Base-by-base conservation (phyloP, 2,329 filamentous ascomycete genomes). In the Penicillium palitans region DNA sequence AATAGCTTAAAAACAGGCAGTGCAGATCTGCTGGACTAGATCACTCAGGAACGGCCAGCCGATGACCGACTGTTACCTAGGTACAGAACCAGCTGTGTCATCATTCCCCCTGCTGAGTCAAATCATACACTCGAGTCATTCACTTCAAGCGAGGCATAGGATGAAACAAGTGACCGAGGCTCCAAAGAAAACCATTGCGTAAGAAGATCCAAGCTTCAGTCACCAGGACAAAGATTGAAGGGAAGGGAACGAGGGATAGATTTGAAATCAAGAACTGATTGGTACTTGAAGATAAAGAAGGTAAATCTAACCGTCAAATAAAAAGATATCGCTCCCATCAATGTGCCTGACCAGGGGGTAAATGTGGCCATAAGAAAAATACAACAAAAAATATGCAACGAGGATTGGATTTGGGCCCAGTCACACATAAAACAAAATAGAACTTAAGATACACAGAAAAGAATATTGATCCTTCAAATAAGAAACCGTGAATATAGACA, bases 391-490 rank as follows among this genome's bases (percentile, higher is more conserved):
- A 63, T 17, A 66, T 64, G 62, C 67, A 66, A 68, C 64, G 61
- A 64, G 63, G 60, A 64, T 59, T 65, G 61, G 62, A 64, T 62
- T 63, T 62, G 62, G 47, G 46, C 63, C 62, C 67, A 64, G 64
- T 63, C 67, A 70, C 69, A 67, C 64, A 52, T 62, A 58, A 54
- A 62, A 61, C 52, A 61, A 63, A 62, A 59, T 63, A 68, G 63
- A 70, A 69, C 64, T 67, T 72, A 73, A 73, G 70, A 73, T 74
- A 74, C 71, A 74, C 62, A 68, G 70, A 71, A 70, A 53, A 61
- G 68, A 72, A 68, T 61, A 48, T 27, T 60, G 65, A 68, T 61
- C 67, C 65, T 67, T 66, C 66, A 59, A 65, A 61, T 57, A 62
- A 64, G 63, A 66, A 65, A 66, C 69, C 68, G 65, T 70, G 62